phyloP scores from a whole-genome alignment of 805 yeast genomes.

The Priceomyces castillae region DNA sequence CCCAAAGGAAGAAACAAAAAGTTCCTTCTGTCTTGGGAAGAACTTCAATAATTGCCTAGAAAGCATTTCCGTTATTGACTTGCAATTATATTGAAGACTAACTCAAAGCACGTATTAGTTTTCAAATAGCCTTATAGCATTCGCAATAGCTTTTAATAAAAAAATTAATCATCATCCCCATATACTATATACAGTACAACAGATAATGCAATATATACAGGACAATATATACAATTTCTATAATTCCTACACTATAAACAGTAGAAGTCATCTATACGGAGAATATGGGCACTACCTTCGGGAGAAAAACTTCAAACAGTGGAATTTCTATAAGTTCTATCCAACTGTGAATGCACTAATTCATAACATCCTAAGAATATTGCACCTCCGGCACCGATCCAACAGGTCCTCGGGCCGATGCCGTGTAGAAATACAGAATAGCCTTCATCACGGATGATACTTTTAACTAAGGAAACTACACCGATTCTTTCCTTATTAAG shows the following conservation, averaged over 20 bases:
- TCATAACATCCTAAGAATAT: slow-evolving; percentile 95
- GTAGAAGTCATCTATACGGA: neutral
- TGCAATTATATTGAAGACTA: neutral
- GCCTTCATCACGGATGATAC: slow-evolving; percentile 72
- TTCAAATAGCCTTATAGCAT: neutral
- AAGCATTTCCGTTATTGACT: slow-evolving; percentile 2
- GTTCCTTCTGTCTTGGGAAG: slow-evolving; percentile 5
- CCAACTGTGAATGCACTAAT: slow-evolving; percentile 42
- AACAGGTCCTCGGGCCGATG: slow-evolving; percentile 90
- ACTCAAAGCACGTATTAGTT: neutral
- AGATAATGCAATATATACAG: too few species aligned
- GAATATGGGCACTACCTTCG: neutral
- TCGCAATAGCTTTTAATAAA: neutral
- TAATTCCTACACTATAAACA: neutral
- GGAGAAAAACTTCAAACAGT: neutral
- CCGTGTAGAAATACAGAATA: slow-evolving; percentile 71
- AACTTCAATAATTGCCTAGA: slow-evolving; percentile 7
- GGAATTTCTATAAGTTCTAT: slow-evolving; percentile 12
- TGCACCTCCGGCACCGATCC: slow-evolving; percentile 99
- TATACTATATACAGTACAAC: neutral
- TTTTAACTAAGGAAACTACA: slow-evolving; percentile 45
- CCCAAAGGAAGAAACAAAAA: slow-evolving; percentile 3
- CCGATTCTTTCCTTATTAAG: slow-evolving; percentile 52
- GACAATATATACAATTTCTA: too few species aligned
- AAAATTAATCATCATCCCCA: slow-evolving; percentile 2